These are phyloP conservation scores for Clohesyomyces aquaticus DNA, from an alignment of 495 filamentous ascomycete genomes.

Conservation along the genomic window DNA sequence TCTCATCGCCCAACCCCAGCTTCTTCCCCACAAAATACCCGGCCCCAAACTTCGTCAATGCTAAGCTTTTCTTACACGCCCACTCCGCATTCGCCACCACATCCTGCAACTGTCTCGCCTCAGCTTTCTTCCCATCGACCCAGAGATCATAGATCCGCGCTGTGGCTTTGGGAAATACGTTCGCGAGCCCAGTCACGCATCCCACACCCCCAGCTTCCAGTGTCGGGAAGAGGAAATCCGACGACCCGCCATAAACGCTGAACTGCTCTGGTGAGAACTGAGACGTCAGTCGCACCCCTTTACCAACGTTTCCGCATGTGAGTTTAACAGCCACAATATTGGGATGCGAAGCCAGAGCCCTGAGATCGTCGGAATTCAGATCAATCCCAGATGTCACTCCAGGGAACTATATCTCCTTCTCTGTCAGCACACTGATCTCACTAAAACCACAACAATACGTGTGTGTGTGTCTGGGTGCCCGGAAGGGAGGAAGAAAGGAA, in stretches of 20 bases:
- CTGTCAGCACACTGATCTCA: no score
- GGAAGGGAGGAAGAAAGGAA: no score
- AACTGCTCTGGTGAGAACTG: slow-evolving; percentile 19
- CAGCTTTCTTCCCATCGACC: slow-evolving; percentile 14
- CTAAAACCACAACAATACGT: no score
- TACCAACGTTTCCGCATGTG: slow-evolving; percentile 27
- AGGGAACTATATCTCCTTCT: slow-evolving; percentile 30
- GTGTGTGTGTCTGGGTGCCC: no score
- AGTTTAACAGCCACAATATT: slow-evolving; percentile 27
- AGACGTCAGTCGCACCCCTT: slow-evolving; percentile 16
- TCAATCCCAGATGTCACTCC: slow-evolving; percentile 25
- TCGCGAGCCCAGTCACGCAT: slow-evolving; percentile 22
- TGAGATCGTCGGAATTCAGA: slow-evolving; percentile 24
- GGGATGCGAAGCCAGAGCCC: slow-evolving; percentile 16
- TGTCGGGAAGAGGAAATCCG: slow-evolving; percentile 21
- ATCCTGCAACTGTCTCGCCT: slow-evolving; percentile 22
- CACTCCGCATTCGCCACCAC: slow-evolving; percentile 27
- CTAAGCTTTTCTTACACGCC: slow-evolving; percentile 30
- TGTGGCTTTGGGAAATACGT: slow-evolving; percentile 16
- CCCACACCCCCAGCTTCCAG: slow-evolving; percentile 22
- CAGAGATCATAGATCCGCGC: slow-evolving; percentile 27
- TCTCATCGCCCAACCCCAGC: slow-evolving; percentile 11
- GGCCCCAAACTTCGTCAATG: slow-evolving; percentile 28
- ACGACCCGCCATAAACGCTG: slow-evolving; percentile 21
- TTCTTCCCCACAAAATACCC: slow-evolving; percentile 25